phyloP scores from a whole-genome alignment of 257 asterid species.

The Fraxinus anomala region DNA sequence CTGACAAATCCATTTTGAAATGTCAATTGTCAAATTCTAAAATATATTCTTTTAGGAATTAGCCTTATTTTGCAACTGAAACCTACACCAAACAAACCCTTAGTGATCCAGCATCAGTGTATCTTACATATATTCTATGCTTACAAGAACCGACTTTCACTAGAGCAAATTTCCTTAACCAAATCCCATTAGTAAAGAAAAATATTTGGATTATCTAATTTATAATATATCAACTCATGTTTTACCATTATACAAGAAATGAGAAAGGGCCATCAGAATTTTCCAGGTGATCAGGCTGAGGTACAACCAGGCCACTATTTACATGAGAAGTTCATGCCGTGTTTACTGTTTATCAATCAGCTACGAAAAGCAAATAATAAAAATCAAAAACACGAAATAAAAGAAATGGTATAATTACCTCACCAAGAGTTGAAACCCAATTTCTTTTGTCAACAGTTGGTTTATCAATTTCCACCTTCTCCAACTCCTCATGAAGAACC shows the following conservation, averaged over 20 bases:
- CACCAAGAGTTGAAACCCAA: conserved; percentile 42
- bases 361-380: conserved; percentile 18
- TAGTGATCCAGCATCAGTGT: background rate
- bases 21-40: background rate
- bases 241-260: background rate
- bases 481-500: conserved; percentile 47
- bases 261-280: conserved; percentile 1
- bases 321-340: conserved; percentile 5
- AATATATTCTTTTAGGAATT: background rate
- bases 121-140: background rate
- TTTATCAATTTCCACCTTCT: conserved; percentile 43
- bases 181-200: background rate
- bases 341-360: conserved; percentile 14
- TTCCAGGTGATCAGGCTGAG: conserved; percentile 11
- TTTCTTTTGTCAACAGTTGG: conserved; percentile 41
- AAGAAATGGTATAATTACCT: conserved; percentile 43
- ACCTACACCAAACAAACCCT: background rate
- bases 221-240: background rate
- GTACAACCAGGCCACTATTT: conserved; percentile 13
- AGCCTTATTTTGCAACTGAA: background rate
- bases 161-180: background rate
- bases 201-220: background rate
- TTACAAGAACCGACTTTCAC: background rate
- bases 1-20: background rate
- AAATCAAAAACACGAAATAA: conserved; percentile 18